A percentile compares a stretch with the other conserved stretches of the same genome.
Conservation (phyloP, 2,329 filamentous ascomycete genomes). For the Fusarium fujikuroi region DNA sequence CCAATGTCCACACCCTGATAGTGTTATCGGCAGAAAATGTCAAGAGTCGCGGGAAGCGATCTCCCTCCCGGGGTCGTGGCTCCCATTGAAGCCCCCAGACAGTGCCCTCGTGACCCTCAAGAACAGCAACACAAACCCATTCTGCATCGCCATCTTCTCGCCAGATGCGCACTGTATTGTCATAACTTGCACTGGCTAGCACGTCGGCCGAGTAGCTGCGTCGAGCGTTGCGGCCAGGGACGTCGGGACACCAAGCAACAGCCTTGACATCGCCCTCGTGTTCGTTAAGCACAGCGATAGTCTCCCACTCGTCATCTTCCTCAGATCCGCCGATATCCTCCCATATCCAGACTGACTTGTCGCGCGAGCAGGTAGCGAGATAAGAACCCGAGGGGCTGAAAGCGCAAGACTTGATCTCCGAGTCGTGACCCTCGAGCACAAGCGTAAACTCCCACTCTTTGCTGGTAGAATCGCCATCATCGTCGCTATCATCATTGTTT, state of each 20-base stretch:
- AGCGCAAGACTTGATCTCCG: slow-evolving; percentile 84
- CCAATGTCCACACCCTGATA: slow-evolving; percentile 80
- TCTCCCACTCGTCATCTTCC: slow-evolving; percentile 95
- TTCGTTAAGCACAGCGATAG: slow-evolving; percentile 91
- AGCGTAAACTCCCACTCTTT: slow-evolving; percentile 94
- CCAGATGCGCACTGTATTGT: slow-evolving; percentile 90
- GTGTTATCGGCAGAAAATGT: slow-evolving; percentile 88
- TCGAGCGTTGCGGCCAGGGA: slow-evolving; percentile 58
- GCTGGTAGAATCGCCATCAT: slow-evolving; percentile 64
- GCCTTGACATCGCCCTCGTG: slow-evolving; percentile 96
- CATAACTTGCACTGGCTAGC: slow-evolving; percentile 91
- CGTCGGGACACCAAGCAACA: slow-evolving; percentile 88
- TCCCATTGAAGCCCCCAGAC: slow-evolving; percentile 90
- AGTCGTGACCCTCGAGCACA: slow-evolving; percentile 93
- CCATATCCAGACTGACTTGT: slow-evolving; percentile 99
- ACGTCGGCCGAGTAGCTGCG: slow-evolving; percentile 72
- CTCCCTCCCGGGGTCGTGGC: slow-evolving; percentile 52
- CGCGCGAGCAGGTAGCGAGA: slow-evolving; percentile 88
- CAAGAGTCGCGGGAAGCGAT: slow-evolving; percentile 70
- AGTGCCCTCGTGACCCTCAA: slow-evolving; percentile 84
- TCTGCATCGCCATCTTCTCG: slow-evolving; percentile 88
- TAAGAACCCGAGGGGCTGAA: slow-evolving; percentile 80
- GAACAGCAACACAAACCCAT: slow-evolving; percentile 87
- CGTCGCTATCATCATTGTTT: slow-evolving; percentile 41
- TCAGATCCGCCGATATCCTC: slow-evolving; percentile 81